Conservation (phyloP, 768 basidiomycete genomes). For the Kwoniella mangroviensis region DNA sequence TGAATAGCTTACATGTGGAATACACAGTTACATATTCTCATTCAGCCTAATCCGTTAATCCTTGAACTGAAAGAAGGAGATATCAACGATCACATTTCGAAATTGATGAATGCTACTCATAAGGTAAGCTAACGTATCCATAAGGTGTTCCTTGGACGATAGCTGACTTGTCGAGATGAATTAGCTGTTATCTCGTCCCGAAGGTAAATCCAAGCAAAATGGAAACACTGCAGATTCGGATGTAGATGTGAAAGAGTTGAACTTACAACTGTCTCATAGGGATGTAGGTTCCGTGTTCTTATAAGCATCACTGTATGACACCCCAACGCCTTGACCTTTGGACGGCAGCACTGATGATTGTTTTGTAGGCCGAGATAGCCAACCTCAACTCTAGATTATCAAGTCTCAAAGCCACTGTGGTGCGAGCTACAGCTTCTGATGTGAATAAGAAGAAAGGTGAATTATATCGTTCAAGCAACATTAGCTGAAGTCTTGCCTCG, state of each 20-base stretch:
- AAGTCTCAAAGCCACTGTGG: slow-evolving; percentile 38
- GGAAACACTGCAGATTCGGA: slow-evolving; percentile 1
- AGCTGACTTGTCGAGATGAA: not conserved
- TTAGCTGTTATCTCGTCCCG: slow-evolving; percentile 9
- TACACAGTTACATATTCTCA: slow-evolving; percentile 16
- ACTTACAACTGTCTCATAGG: slow-evolving; percentile 37
- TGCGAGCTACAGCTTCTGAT: slow-evolving; percentile 31
- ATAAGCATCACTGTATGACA: too few species aligned
- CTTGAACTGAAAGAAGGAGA: not conserved
- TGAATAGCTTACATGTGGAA: not conserved
- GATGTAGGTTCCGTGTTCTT: slow-evolving; percentile 27
- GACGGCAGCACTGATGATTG: not conserved
- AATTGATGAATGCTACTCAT: slow-evolving; percentile 5
- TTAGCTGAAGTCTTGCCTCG: not conserved
- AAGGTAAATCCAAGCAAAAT: not conserved
- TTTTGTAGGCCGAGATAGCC: slow-evolving; percentile 32
- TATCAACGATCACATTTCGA: not conserved
- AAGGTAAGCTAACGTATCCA: slow-evolving; percentile 18
- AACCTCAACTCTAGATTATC: slow-evolving; percentile 28
- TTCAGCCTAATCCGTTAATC: slow-evolving; percentile 11
- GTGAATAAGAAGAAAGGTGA: slow-evolving; percentile 35
- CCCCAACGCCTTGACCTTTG: too few species aligned
- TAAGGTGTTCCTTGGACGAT: too few species aligned
- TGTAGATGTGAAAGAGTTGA: slow-evolving; percentile 31
- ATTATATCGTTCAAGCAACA: not conserved